Conservation (phyloP, 2,329 filamentous ascomycete genomes). For the Cercospora berteroae region DNA sequence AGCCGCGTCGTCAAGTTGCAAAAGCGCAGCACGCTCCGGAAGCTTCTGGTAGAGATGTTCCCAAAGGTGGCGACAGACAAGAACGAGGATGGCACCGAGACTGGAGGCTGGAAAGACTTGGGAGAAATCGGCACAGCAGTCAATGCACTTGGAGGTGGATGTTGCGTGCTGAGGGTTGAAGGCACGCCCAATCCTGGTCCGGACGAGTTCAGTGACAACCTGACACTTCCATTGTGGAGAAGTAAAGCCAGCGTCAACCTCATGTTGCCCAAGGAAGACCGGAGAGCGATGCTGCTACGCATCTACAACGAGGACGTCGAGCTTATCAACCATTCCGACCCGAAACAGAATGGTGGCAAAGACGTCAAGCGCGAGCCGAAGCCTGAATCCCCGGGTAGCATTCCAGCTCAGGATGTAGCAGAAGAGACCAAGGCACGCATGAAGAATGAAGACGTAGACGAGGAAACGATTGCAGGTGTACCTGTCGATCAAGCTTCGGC, state of each 20-base stretch:
- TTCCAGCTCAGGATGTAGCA: constrained; percentile 23
- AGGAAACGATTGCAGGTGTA: constrained; percentile 12
- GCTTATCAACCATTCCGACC: constrained; percentile 64
- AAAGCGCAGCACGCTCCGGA: constrained; percentile 75
- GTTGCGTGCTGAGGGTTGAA: constrained; percentile 78
- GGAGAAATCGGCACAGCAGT: constrained; percentile 86
- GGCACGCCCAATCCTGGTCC: constrained; percentile 32
- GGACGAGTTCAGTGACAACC: constrained; percentile 66
- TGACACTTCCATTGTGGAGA: constrained; percentile 92
- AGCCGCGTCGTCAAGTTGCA: constrained; percentile 71
- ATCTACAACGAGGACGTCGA: constrained; percentile 88
- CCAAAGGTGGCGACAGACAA: constrained; percentile 63
- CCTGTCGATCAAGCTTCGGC: constrained; percentile 9
- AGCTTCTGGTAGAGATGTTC: constrained; percentile 93
- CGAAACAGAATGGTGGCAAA: constrained; percentile 22
- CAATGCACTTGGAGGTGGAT: constrained; percentile 79
- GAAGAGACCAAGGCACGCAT: constrained; percentile 20
- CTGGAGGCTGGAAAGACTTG: constrained; percentile 68
- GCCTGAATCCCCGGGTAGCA: constrained; percentile 13
- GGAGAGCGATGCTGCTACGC: constrained; percentile 82
- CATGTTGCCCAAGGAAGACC: constrained; percentile 97
- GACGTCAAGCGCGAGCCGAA: constrained; percentile 7
- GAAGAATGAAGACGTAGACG: constrained; percentile 22
- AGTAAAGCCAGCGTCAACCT: constrained; percentile 88
- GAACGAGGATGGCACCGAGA: constrained; percentile 46